Conservation (phyloP, 805 yeast species). For the Ogataea neopini region DNA sequence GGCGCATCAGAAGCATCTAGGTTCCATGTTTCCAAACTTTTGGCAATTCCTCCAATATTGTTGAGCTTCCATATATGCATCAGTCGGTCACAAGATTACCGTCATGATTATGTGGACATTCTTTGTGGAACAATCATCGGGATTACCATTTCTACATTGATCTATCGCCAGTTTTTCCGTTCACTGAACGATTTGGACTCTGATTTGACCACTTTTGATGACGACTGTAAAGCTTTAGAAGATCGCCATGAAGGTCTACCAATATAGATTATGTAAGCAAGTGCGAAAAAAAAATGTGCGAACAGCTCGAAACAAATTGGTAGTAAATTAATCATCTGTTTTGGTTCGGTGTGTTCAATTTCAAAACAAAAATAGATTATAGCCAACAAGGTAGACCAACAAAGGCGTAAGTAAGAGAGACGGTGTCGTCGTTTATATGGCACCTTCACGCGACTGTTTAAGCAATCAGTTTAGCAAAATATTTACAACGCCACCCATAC, state of each 20-base stretch:
- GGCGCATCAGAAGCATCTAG: not conserved
- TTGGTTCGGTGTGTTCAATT: too few relatives aligned
- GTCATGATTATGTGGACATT: constrained; percentile 88
- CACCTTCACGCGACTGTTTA: too few relatives aligned
- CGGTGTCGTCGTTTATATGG: too few relatives aligned
- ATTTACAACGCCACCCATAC: constrained; percentile 2
- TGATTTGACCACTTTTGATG: constrained; percentile 5
- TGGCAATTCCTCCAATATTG: constrained; percentile 45
- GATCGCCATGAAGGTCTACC: constrained; percentile 7
- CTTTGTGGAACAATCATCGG: constrained; percentile 72
- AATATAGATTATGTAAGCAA: constrained; percentile 8
- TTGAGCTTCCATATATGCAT: constrained; percentile 74
- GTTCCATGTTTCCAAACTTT: constrained; percentile 11
- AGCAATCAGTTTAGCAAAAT: not conserved
- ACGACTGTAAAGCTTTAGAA: constrained; percentile 12
- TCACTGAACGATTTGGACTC: constrained; percentile 13
- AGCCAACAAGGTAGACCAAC: too few relatives aligned
- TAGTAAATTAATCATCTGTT: not conserved
- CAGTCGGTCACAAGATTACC: constrained; percentile 83
- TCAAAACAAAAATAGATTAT: too few relatives aligned
- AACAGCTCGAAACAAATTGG: not conserved
- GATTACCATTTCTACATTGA: constrained; percentile 42
- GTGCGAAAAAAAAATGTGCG: not conserved
- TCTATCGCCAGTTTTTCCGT: constrained; percentile 31
- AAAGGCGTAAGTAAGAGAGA: too few relatives aligned